A percentile compares a stretch with the other conserved stretches of the same genome.
Evolutionary conservation across 2,329 filamentous ascomycete genomes (phyloP).

Genomic region (Aureobasidium sp.): DNA sequence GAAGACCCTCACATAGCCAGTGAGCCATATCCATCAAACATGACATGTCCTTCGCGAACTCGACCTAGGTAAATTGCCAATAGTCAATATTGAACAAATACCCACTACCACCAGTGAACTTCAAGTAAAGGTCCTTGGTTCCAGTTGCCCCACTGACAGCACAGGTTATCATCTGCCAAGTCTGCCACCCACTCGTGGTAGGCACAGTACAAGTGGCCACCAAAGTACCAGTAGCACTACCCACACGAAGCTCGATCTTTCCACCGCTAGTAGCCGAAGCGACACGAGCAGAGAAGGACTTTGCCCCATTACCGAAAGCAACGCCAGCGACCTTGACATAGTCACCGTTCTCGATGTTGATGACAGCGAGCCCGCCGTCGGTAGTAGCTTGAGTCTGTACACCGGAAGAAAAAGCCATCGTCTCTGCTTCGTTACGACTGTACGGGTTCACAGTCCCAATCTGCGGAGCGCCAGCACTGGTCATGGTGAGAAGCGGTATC

Average conservation of each 20-base stretch:
- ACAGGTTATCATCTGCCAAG: background rate
- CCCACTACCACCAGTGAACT: background rate
- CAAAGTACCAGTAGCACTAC: background rate
- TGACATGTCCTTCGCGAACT: no score
- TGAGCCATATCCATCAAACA: no score
- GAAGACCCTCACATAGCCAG: no score
- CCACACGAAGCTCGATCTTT: slow-evolving; percentile 1
- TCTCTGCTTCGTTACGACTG: background rate
- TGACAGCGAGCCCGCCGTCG: background rate
- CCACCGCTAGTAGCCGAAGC: background rate
- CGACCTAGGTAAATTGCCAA: slow-evolving; percentile 7
- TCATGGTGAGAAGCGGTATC: background rate
- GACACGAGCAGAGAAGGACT: background rate
- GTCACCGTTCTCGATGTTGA: slow-evolving; percentile 1
- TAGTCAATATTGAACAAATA: slow-evolving; percentile 1
- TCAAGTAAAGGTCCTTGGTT: background rate
- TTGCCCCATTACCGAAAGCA: background rate
- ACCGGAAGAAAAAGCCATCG: background rate
- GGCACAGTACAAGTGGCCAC: background rate
- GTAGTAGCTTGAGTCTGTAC: background rate
- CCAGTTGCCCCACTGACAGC: background rate
- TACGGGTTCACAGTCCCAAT: background rate
- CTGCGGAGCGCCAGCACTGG: background rate
- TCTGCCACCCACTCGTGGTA: background rate
- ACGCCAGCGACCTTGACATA: background rate